Percentiles rank a stretch among this genome's conserved stretches.
phyloP scores from a whole-genome alignment of 805 yeast genomes.

The Starmerella floris region DNA sequence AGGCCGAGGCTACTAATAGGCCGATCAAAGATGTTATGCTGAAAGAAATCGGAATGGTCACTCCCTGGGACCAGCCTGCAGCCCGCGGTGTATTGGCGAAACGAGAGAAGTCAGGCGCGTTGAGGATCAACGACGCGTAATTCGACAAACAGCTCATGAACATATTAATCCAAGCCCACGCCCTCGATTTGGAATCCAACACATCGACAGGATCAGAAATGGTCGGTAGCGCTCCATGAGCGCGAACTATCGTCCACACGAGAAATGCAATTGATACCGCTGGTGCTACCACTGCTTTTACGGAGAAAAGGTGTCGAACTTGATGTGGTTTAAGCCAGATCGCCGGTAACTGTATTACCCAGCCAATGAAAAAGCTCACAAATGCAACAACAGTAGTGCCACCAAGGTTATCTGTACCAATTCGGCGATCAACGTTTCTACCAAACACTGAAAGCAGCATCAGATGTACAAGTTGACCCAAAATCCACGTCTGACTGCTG shows the following conservation, averaged over 20 bases:
- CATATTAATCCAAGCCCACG: constrained; percentile 72
- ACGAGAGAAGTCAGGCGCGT: constrained; percentile 83
- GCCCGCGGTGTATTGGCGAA: constrained; percentile 43
- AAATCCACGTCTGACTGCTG: constrained; percentile 73
- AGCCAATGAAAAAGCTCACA: constrained; percentile 65
- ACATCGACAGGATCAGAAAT: constrained; percentile 39
- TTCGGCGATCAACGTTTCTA: constrained; percentile 25
- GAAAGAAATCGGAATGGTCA: constrained; percentile 65
- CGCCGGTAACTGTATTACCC: constrained; percentile 68
- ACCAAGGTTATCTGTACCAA: constrained; percentile 41
- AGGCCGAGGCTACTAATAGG: constrained; percentile 69
- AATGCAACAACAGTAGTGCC: constrained; percentile 62
- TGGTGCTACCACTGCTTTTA: constrained; percentile 67
- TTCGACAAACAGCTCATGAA: constrained; percentile 72
- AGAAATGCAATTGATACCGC: constrained; percentile 72
- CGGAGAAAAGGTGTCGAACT: constrained; percentile 70
- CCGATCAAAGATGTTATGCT: constrained; percentile 76
- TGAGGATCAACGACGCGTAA: constrained; percentile 77
- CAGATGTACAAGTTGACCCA: constrained; percentile 66
- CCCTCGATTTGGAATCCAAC: constrained; percentile 46
- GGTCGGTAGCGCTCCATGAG: constrained; percentile 66
- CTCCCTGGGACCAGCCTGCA: constrained; percentile 36
- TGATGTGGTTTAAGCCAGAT: constrained; percentile 72
- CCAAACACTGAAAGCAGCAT: constrained; percentile 62
- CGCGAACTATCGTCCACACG: constrained; percentile 71